Evolutionary conservation across 2,329 filamentous ascomycete species (phyloP), one percentile per base, ranked within the genome.

Genomic region (Cadophora malorum): DNA sequence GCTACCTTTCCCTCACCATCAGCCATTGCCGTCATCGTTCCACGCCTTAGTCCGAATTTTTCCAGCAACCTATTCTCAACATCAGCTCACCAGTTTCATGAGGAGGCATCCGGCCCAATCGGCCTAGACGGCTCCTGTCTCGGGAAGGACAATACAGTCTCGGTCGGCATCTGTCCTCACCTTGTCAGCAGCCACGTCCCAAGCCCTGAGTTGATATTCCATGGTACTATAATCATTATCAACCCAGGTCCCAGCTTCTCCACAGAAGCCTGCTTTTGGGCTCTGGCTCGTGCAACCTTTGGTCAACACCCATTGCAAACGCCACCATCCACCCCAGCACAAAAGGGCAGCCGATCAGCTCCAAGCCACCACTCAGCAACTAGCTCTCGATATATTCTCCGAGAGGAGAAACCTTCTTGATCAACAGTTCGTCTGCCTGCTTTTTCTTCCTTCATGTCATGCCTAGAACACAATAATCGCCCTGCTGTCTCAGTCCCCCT

Each of bases 281-380:
- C 21, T 45, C 50, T 59, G 35, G 64, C 45, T 49, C 63, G 49
- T 67, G 49, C 33, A 35, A 61, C 55, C 16, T 47, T 31, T n/a
- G 21, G 16, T 5, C 45, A n/a, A 52, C 33, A 58, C 64, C 50
- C 63, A 21, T 41, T 60, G 47, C 69, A 53, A 61, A 52, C 50
- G 52, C 64, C 64, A 45, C 38, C 21, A 19, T 31, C 55, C 50
- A 65, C 41, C 45, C 31, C 65, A 59, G 56, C 65, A 69, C 66
- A 55, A 59, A 66, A 68, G 66, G 64, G 63, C 70, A 73, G 67
- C 70, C 72, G 71, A 72, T 71, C 72, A 71, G 60, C 28, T 47
- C 63, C 50, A 56, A 47, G 49, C 33, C 67, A 64, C 71, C 66
- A 72, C 49, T 69, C 55, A 66, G 56, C 64, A 9, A 8, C 56